A percentile compares a stretch with the other conserved stretches of the same genome.
These are phyloP conservation scores for Chloroidium sp. DNA, from an alignment of 163 green algal genomes.

Conservation along the genomic window DNA sequence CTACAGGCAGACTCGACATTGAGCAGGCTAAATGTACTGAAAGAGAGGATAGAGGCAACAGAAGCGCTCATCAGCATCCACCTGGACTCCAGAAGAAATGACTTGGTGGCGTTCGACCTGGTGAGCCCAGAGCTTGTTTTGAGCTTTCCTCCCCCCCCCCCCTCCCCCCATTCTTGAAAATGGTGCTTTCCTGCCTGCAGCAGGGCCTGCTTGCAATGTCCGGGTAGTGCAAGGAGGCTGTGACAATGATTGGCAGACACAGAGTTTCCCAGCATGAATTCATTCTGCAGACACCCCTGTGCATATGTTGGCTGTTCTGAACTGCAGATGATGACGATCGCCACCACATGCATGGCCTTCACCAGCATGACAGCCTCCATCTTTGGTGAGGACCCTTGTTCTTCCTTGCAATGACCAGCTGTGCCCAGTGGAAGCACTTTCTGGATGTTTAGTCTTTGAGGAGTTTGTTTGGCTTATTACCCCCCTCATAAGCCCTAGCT, in stretches of 20 bases:
- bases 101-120: slow-evolving; percentile 44
- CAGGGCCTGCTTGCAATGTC: too few relatives aligned
- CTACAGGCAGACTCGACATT: slow-evolving; percentile 38
- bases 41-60: slow-evolving; percentile 36
- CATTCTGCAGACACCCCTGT: too few relatives aligned
- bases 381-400: not conserved
- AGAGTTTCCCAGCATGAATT: too few relatives aligned
- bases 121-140: slow-evolving; percentile 2
- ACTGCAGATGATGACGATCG: not conserved
- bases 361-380: not conserved
- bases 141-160: too few relatives aligned
- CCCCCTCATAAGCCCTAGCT: not conserved
- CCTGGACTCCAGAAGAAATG: slow-evolving; percentile 44
- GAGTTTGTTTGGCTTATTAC: too few relatives aligned
- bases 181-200: too few relatives aligned
- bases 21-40: slow-evolving; percentile 34
- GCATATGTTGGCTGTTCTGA: too few relatives aligned
- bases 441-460: not conserved
- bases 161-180: too few relatives aligned
- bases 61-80: slow-evolving; percentile 43
- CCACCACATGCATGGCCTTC: not conserved
- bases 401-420: too few relatives aligned
- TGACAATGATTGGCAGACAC: too few relatives aligned
- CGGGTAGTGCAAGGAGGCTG: too few relatives aligned
- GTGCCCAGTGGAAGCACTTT: not conserved